phyloP scores from a whole-genome alignment of 768 basidiomycete genomes.

The Calocera cornea region DNA sequence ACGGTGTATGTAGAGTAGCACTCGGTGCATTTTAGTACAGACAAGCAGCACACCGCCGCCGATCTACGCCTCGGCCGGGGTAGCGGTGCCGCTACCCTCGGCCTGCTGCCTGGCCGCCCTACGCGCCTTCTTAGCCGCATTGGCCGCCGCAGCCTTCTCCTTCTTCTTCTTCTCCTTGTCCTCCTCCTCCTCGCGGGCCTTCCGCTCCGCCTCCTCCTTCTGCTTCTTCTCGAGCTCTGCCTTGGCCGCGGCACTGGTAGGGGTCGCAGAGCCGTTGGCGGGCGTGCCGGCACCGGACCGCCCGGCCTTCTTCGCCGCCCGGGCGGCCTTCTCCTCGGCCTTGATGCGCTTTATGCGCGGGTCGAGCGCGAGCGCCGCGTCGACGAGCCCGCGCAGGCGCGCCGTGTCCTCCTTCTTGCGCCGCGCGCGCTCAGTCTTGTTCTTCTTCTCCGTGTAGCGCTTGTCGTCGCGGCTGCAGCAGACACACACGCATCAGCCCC shows the following conservation, averaged over 20 bases:
- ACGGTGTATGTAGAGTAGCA: too few species aligned
- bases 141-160: conserved; percentile 71
- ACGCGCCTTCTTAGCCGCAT: conserved; percentile 81
- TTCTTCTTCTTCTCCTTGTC: conserved; percentile 70
- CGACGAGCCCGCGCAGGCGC: conserved; percentile 73
- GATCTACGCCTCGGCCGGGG: not conserved
- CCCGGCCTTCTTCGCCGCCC: conserved; percentile 76
- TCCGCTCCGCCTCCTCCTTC: conserved; percentile 33
- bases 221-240: conserved; percentile 58
- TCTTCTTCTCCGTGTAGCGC: conserved; percentile 98
- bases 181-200: conserved; percentile 70
- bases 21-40: too few species aligned
- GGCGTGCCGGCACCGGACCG: conserved; percentile 17
- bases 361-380: conserved; percentile 65
- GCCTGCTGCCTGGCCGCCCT: conserved; percentile 31
- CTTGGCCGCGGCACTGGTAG: conserved; percentile 37
- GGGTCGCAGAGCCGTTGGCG: conserved; percentile 29
- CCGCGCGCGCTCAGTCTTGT: conserved; percentile 90
- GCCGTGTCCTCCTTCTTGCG: conserved; percentile 96
- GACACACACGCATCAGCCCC: not conserved
- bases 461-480: conserved; percentile 81
- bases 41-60: too few species aligned
- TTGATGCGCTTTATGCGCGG: conserved; percentile 96
- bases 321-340: conserved; percentile 85
- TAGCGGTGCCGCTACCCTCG: not conserved